Conservation (phyloP, 176 grass and related monocot genomes). For the Urochloa ruziziensis region DNA sequence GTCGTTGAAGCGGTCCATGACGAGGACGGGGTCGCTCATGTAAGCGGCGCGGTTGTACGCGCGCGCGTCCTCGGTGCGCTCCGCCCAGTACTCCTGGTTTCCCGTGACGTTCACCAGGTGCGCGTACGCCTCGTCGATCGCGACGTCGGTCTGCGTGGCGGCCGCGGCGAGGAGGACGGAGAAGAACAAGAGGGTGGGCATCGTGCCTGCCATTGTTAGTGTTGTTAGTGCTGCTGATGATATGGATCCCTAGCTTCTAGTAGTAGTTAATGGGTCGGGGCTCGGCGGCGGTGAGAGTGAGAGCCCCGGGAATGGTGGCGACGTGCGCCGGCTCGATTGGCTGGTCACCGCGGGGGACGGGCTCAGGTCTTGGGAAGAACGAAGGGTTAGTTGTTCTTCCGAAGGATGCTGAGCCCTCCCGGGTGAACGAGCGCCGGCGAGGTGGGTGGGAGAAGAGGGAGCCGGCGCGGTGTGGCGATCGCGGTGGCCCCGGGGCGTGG, state of each 20-base stretch:
- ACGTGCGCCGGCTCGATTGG: neutral
- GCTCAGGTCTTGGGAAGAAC: neutral
- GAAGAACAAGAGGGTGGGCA: constrained; percentile 3
- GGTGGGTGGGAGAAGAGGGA: neutral
- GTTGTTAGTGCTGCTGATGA: neutral
- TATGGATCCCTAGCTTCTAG: neutral
- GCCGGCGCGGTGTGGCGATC: neutral
- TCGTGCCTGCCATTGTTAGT: constrained; percentile 22
- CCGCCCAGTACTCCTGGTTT: constrained; percentile 56
- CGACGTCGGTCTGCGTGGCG: neutral
- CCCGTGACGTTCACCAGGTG: constrained; percentile 18
- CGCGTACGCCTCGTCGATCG: neutral
- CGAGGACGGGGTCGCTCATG: constrained; percentile 33
- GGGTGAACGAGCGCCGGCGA: neutral
- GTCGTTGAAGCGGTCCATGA: constrained; percentile 42
- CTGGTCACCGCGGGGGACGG: neutral
- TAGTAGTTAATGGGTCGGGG: neutral
- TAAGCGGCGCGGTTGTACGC: constrained; percentile 24
- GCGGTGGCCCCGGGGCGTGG: neutral
- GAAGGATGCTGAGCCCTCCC: constrained; percentile 17
- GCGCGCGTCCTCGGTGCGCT: constrained; percentile 33
- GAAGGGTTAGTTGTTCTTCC: neutral
- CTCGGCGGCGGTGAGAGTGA: neutral
- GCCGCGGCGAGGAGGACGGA: constrained; percentile 30
- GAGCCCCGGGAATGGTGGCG: neutral